Conservation (phyloP, 2,329 filamentous ascomycete species). For the Parastagonospora nodorum region DNA sequence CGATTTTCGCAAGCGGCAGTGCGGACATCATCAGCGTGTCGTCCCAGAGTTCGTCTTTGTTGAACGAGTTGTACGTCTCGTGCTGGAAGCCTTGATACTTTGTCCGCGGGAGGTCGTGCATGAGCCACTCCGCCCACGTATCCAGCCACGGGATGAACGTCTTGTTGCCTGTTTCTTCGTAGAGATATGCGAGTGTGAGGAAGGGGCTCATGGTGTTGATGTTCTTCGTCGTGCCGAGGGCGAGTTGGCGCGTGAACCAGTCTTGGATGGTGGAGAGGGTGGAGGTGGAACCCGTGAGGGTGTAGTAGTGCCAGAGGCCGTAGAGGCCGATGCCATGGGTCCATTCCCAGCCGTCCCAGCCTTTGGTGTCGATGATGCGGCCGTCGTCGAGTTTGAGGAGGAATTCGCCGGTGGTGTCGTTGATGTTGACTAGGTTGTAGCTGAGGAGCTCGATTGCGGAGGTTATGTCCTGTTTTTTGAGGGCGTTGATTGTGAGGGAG, state of each 20-base stretch:
- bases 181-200: slow-evolving; percentile 76
- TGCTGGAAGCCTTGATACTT: slow-evolving; percentile 76
- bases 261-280: slow-evolving; percentile 70
- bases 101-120: slow-evolving; percentile 75
- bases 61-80: slow-evolving; percentile 72
- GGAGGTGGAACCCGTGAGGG: slow-evolving; percentile 66
- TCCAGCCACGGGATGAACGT: slow-evolving; percentile 79
- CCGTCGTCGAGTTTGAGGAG: slow-evolving; percentile 73
- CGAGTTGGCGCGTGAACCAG: slow-evolving; percentile 74
- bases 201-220: slow-evolving; percentile 86
- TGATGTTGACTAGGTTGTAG: slow-evolving; percentile 76
- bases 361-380: slow-evolving; percentile 80
- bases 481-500: slow-evolving; percentile 48
- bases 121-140: slow-evolving; percentile 81
- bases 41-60: slow-evolving; percentile 80
- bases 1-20: slow-evolving; percentile 79
- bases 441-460: slow-evolving; percentile 69
- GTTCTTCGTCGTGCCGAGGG: slow-evolving; percentile 78
- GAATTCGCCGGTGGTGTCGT: slow-evolving; percentile 75
- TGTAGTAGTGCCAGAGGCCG: slow-evolving; percentile 82
- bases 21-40: slow-evolving; percentile 91
- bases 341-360: slow-evolving; percentile 85
- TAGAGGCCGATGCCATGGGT: slow-evolving; percentile 81
- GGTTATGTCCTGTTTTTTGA: slow-evolving; percentile 54
- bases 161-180: slow-evolving; percentile 72